Percentiles rank a stretch among this genome's conserved stretches.
Evolutionary conservation across 768 basidiomycete species (phyloP).

Genomic region (Suillus weaverae): DNA sequence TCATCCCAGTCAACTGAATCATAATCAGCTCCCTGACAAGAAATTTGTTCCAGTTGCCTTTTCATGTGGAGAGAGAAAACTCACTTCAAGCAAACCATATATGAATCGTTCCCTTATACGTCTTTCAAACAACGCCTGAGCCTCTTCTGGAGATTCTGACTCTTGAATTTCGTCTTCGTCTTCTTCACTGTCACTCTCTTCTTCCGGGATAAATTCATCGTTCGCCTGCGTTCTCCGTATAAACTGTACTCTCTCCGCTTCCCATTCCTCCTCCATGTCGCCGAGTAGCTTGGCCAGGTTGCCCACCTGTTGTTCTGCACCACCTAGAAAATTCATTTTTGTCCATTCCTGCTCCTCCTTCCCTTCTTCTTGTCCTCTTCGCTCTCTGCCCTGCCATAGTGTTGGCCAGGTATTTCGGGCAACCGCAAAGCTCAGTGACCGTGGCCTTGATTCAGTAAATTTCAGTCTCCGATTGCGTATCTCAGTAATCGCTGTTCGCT

Average conservation of each 20-base stretch:
- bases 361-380: slow-evolving; percentile 50
- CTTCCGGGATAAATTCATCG: slow-evolving; percentile 61
- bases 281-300: slow-evolving; percentile 67
- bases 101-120: slow-evolving; percentile 69
- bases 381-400: slow-evolving; percentile 62
- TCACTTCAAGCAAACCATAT: slow-evolving; percentile 72
- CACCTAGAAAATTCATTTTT: slow-evolving; percentile 59
- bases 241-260: slow-evolving; percentile 56
- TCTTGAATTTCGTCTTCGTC: slow-evolving; percentile 24
- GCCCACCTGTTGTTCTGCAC: slow-evolving; percentile 56
- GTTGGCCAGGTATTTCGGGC: slow-evolving; percentile 64
- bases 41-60: slow-evolving; percentile 8
- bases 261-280: slow-evolving; percentile 77
- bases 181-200: slow-evolving; percentile 51
- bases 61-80: slow-evolving; percentile 17
- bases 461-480: slow-evolving; percentile 75
- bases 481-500: slow-evolving; percentile 59
- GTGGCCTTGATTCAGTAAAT: slow-evolving; percentile 56
- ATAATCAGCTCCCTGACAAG: slow-evolving; percentile 62
- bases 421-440: slow-evolving; percentile 50
- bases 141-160: slow-evolving; percentile 51
- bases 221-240: slow-evolving; percentile 42
- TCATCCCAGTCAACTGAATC: slow-evolving; percentile 78
- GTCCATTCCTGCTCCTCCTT: slow-evolving; percentile 74
- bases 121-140: slow-evolving; percentile 53